Evolutionary conservation across 1,284 basidiomycete genomes (phyloP), one percentile per base, ranked within the genome.

Genomic region (Cutaneotrichosporon curvatum): DNA sequence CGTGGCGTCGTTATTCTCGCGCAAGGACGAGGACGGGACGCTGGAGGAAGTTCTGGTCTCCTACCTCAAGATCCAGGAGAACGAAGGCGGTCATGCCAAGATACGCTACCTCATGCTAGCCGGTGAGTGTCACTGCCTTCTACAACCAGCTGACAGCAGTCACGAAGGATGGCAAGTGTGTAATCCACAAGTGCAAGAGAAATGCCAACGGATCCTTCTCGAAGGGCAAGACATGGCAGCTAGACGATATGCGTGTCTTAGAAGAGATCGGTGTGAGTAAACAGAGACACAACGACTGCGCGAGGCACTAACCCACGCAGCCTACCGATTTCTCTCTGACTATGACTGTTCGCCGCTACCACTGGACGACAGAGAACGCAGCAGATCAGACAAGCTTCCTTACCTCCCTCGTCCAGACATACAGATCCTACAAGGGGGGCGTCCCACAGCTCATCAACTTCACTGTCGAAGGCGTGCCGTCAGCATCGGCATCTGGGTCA

Each of bases 131-230:
- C 4, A 15, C 18, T 2, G 40, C 11, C 28, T 15, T 8, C 16
- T 10, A 15, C 25, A 28, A 28, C 25, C 25, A 28, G 8, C 36
- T 36, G 18, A 36, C 34, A 34, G 25, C 57, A 88, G 87, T 83
- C 68, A 75, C 81, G 8, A 76, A 68, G 58, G 77, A 78, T 57
- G 81, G 82, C 32, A 73, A 74, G 49, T 85, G 83, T 8, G 82
- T 84, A 62, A 77, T 96, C 20, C 90, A 98, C 78, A 98, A 99
- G 72, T 90, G 91, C 7, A 97, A 97, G 72, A 73, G 89, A 50
- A 98, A 99, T 68, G 83, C 84, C 32, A 98, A 97, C 63, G 86
- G 87, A 32, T 82, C 87, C 0, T 98, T 95, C 73, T 96, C 91
- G 18, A 88, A 96, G 45, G 95, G 95, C 19, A 99, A 99, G 76